phyloP scores from a whole-genome alignment of 2,329 filamentous ascomycete genomes.

The Alternaria metachromatica region DNA sequence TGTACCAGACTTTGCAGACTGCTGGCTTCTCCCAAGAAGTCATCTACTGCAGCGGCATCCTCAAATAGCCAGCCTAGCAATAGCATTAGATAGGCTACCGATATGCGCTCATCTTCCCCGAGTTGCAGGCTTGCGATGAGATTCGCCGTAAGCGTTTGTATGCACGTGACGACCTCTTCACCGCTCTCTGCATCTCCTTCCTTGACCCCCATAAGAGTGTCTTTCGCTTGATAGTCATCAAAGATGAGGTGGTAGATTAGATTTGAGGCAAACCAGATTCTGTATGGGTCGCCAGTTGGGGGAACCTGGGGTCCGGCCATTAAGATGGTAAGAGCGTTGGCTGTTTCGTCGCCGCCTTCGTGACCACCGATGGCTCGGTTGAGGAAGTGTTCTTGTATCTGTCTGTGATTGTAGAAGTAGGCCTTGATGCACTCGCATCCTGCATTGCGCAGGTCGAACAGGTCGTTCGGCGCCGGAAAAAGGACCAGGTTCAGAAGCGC shows the following conservation, averaged over 20 bases:
- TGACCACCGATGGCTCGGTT: conserved; percentile 89
- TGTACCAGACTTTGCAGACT: conserved; percentile 88
- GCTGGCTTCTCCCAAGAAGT: conserved; percentile 90
- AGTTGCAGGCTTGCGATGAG: conserved; percentile 80
- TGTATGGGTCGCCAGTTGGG: conserved; percentile 78
- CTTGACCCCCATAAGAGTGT: conserved; percentile 77
- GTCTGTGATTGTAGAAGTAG: conserved; percentile 82
- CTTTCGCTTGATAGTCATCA: conserved; percentile 80
- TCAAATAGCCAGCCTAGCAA: conserved; percentile 91
- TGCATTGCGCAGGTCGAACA: conserved; percentile 82
- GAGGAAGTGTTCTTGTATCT: conserved; percentile 85
- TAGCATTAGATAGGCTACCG: conserved; percentile 87
- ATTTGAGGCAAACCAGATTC: conserved; percentile 86
- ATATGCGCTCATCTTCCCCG: conserved; percentile 77
- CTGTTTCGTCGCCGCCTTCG: conserved; percentile 77
- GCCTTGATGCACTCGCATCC: conserved; percentile 91
- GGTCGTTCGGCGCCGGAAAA: conserved; percentile 67
- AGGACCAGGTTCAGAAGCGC: conserved; percentile 85
- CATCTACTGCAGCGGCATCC: conserved; percentile 87
- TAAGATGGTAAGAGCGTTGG: conserved; percentile 86
- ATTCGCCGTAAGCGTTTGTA: conserved; percentile 86
- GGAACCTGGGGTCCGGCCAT: conserved; percentile 69
- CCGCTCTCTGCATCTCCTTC: conserved; percentile 89
- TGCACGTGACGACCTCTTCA: conserved; percentile 93
- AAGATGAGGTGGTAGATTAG: conserved; percentile 85